Base-by-base conservation (phyloP, 768 basidiomycete species). In the Suillus sp. region DNA sequence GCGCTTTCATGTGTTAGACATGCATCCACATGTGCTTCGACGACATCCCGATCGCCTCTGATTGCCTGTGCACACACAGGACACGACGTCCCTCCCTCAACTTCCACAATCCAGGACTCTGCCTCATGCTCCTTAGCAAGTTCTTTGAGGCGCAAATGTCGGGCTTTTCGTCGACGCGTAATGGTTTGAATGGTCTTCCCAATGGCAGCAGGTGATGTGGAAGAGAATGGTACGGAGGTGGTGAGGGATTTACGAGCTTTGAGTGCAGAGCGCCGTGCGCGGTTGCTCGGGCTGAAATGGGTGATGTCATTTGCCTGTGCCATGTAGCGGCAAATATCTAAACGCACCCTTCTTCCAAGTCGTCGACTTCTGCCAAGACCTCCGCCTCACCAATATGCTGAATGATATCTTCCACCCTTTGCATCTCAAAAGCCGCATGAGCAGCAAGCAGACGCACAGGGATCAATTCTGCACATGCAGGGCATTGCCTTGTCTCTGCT, bases 11-110 rank as follows among this genome's bases (percentile, higher is more conserved):
- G 78, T 5, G 85, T 85, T 48, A 94, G 73, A 71, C 92, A 94
- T 8, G 90, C 80, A 68, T 94, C 90, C n/a, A 94, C 83, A 74
- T 94, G 92, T 18, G 90, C 91, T 67, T 91, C 86, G 2, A 91
- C 69, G 10, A 92, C 86, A 64, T 92, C 92, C 50, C 81, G 78
- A 68, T 92, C 91, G 1, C 91, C 92, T 53, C 74, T 77, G 1
- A 92, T 79, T 18, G 73, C 74, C 45, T 75, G 75, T 51, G 80
- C 74, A 70, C 92, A 94, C 27, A 94, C 85, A 1, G 92, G 92
- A 68, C 92, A 94, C n/a, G 80, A 69, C 18, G 83, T 79, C 34
- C 80, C 81, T 2, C 75, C 76, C n/a, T 69, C 77, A 45, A 72
- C 67, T 62, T 63, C 75, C 22, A 59, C 42, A 20, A 68, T 56